Evolutionary conservation across 225 moss, liverwort and hornwort species (phyloP).

Genomic region (Marchantia paleacea): DNA sequence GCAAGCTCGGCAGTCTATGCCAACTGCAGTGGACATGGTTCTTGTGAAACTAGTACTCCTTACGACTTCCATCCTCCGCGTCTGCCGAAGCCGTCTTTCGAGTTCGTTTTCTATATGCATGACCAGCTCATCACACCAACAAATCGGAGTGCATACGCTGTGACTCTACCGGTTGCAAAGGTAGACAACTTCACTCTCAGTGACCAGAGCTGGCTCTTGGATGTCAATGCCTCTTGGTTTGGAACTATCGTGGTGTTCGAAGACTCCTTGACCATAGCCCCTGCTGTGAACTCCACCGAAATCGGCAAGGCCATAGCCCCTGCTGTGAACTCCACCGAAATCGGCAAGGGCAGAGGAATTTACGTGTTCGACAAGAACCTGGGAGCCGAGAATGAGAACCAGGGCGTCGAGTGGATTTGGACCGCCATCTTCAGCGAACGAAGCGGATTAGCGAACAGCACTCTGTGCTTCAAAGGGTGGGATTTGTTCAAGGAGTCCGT

Average conservation of each 20-base stretch:
- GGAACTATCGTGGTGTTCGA: constrained; percentile 28
- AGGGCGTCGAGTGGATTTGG: constrained; percentile 23
- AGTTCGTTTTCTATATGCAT: neutral
- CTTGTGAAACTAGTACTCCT: too few relatives aligned
- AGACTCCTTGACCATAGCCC: constrained; percentile 23
- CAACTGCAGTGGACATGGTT: too few relatives aligned
- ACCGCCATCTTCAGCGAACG: constrained; percentile 31
- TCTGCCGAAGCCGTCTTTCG: neutral
- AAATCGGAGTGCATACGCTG: neutral
- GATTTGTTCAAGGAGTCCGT: constrained; percentile 11
- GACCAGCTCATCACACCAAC: neutral
- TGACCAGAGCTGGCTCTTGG: constrained; percentile 9
- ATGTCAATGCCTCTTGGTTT: constrained; percentile 7
- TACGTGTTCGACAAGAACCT: constrained; percentile 23
- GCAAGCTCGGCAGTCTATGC: too few relatives aligned
- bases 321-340: constrained; percentile 16
- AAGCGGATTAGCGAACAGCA: constrained; percentile 24
- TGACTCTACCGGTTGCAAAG: neutral
- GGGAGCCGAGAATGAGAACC: neutral
- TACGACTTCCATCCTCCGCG: too few relatives aligned
- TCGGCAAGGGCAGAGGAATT: constrained; percentile 26
- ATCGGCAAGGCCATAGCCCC: constrained; percentile 20
- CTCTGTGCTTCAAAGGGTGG: constrained; percentile 28
- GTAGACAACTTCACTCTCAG: neutral
- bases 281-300: constrained; percentile 17